Base-by-base conservation (phyloP, 2,329 filamentous ascomycete species). In the Neofusicoccum laricinum region DNA sequence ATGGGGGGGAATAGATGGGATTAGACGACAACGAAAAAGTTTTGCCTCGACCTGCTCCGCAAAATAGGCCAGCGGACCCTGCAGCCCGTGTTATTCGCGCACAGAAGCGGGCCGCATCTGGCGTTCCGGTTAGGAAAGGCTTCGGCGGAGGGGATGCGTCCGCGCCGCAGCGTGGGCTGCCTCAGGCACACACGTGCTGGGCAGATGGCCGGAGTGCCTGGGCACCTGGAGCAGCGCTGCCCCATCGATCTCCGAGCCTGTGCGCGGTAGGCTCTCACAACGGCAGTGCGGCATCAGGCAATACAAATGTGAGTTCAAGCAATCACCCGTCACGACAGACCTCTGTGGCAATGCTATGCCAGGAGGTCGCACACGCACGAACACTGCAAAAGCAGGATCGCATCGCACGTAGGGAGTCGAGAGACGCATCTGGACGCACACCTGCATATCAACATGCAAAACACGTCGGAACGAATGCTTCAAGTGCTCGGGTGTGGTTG, bases 101-200 rank as follows among this genome's bases (percentile, higher is more conserved):
- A 30, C 19, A 43, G 36, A 32, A 25, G 51, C 38, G 51, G 40
- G 41, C 30, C 40, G 41, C 41, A 45, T 46, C 51, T 57, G 14
- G 21, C 36, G 6, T 25, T 12, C 50, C 21, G 41, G 15, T 10
- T 58, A 43, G 53, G 53, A 32, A 58, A 30, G 19, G 53, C 41
- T 32, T 59, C 55, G 55, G 55, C 41, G 55, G 55, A 59, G 55
- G 19, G 55, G 55, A 59, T 45, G 55, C 41, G 21, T 14, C 53
- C 25, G 38, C 53, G 15, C 34, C 11, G 34, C 38, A 30, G 51
- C 19, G 14, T 25, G 5, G 36, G 4, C 21, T 46, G 55, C 55
- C 55, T 59, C 1, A 59, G 55, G 55, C 55, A 59, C n/a, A 17
- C 12, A 43, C 15, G 12, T 43, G 40, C 14, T 30, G 25, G 25